These are phyloP conservation scores for Leccinum sublutescens DNA, from an alignment of 768 basidiomycete species.

Conservation along the genomic window DNA sequence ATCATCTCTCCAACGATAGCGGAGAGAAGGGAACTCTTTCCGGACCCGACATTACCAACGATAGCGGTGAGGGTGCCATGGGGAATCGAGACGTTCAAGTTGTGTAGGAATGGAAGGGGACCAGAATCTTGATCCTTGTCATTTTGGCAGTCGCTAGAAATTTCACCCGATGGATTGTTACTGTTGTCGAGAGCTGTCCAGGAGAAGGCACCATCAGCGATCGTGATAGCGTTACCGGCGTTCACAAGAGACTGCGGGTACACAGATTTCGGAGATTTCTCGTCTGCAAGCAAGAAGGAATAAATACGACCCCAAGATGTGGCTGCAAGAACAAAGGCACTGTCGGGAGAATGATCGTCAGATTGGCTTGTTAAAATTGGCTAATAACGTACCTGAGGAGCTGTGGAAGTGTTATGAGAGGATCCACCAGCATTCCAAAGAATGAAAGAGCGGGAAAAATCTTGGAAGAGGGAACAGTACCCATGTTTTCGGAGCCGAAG, in stretches of 20 bases:
- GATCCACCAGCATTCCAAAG: constrained; percentile 33
- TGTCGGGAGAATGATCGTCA: constrained; percentile 1
- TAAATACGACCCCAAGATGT: constrained; percentile 32
- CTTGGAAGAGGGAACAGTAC: constrained; percentile 16
- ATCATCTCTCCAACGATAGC: constrained; percentile 32
- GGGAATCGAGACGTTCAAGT: constrained; percentile 22
- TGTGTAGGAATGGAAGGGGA: constrained; percentile 17
- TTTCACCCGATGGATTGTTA: constrained; percentile 1
- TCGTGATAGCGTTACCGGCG: constrained; percentile 20
- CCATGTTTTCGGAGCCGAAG: constrained; percentile 30
- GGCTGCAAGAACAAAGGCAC: constrained; percentile 24
- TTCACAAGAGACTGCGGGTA: constrained; percentile 1
- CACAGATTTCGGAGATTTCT: constrained; percentile 14
- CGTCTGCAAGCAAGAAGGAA: constrained; percentile 27
- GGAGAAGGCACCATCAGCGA: constrained; percentile 23
- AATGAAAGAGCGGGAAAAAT: constrained; percentile 32
- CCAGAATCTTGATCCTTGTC: constrained; percentile 8
- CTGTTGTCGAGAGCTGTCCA: constrained; percentile 19
- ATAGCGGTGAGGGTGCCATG: constrained; percentile 27
- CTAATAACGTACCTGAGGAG: constrained; percentile 22
- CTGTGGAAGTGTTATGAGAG: constrained; percentile 30
- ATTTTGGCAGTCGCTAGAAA: constrained; percentile 7
- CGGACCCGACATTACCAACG: constrained; percentile 28
- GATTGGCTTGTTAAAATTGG: neutral
- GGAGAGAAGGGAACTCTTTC: constrained; percentile 30